Evolutionary conservation across 2,329 filamentous ascomycete species (phyloP).

Genomic region (Aspergillus sp.): DNA sequence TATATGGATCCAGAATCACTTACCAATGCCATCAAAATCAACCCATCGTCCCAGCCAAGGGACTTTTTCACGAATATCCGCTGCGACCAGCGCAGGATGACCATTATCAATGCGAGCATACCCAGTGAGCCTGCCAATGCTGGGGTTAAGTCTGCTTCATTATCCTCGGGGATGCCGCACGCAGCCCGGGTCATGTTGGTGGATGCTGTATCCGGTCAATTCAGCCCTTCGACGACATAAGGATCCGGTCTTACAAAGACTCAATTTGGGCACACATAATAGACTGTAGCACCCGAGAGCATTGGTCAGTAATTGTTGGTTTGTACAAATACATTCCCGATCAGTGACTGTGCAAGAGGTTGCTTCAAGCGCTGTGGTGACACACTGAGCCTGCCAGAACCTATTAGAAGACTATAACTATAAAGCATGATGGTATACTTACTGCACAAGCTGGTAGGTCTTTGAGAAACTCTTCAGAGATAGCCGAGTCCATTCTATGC

Average conservation of each 20-base stretch:
- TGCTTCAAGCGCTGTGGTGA: neutral
- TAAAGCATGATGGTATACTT: neutral
- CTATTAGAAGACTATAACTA: neutral
- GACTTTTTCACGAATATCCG: constrained; percentile 7
- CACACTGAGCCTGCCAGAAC: neutral
- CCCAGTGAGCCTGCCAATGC: constrained; percentile 8
- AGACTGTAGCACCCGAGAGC: constrained; percentile 8
- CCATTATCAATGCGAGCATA: constrained; percentile 12
- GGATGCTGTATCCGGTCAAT: neutral
- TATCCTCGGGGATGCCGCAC: constrained; percentile 8
- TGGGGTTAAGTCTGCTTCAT: constrained; percentile 2
- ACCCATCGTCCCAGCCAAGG: constrained; percentile 10
- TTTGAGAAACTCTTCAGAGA: neutral
- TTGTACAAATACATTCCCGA: constrained; percentile 3
- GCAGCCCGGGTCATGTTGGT: constrained; percentile 8
- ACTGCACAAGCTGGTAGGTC: constrained; percentile 5
- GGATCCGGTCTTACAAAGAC: constrained; percentile 5
- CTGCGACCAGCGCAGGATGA: constrained; percentile 5
- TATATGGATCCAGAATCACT: neutral
- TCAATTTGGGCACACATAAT: constrained; percentile 3
- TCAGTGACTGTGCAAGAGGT: constrained; percentile 1
- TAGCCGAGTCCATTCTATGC: neutral
- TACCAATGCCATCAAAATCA: constrained; percentile 10
- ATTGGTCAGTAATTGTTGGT: neutral
- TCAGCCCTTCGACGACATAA: neutral